These are phyloP conservation scores for Alternaria postmessia DNA, from an alignment of 2,329 filamentous ascomycete species.

Conservation along the genomic window DNA sequence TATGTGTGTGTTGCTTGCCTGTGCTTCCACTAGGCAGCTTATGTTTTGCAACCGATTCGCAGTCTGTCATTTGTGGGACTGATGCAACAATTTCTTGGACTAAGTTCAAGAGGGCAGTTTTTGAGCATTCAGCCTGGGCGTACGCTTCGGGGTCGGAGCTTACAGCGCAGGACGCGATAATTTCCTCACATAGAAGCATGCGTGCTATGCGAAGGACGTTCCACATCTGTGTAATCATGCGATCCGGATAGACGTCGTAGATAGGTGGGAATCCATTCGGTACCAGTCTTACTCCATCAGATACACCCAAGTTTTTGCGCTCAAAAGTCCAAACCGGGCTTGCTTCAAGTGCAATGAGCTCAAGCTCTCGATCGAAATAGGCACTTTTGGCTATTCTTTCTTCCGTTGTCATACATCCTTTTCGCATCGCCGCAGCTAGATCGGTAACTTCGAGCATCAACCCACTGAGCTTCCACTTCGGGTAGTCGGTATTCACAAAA, in stretches of 20 bases:
- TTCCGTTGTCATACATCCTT: slow-evolving; percentile 16
- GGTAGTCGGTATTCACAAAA: slow-evolving; percentile 33
- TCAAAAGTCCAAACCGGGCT: slow-evolving; percentile 22
- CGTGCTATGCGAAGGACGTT: slow-evolving; percentile 44
- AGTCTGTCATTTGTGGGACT: slow-evolving; percentile 44
- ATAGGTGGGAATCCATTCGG: slow-evolving; percentile 20
- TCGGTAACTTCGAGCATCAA: slow-evolving; percentile 39
- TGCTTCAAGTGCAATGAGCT: slow-evolving; percentile 31
- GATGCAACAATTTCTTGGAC: slow-evolving; percentile 44
- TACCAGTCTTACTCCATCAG: slow-evolving; percentile 4
- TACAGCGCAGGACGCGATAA: slow-evolving; percentile 19
- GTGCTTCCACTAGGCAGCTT: slow-evolving; percentile 19
- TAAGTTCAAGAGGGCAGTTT: slow-evolving; percentile 28
- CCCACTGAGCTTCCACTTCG: slow-evolving; percentile 42
- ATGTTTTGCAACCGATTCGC: slow-evolving; percentile 25
- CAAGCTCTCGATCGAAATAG: slow-evolving; percentile 36
- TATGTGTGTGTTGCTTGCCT: slow-evolving; percentile 18
- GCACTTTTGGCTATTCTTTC: slow-evolving; percentile 26
- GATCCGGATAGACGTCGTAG: slow-evolving; percentile 42
- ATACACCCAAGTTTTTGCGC: slow-evolving; percentile 9
- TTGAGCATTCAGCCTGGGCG: slow-evolving; percentile 12
- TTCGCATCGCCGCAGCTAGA: slow-evolving; percentile 27
- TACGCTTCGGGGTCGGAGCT: neutral
- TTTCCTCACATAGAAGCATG: slow-evolving; percentile 45
- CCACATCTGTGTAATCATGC: slow-evolving; percentile 40